Conservation (phyloP, 306 rosid genomes). For the Citrullus colocynthis region DNA sequence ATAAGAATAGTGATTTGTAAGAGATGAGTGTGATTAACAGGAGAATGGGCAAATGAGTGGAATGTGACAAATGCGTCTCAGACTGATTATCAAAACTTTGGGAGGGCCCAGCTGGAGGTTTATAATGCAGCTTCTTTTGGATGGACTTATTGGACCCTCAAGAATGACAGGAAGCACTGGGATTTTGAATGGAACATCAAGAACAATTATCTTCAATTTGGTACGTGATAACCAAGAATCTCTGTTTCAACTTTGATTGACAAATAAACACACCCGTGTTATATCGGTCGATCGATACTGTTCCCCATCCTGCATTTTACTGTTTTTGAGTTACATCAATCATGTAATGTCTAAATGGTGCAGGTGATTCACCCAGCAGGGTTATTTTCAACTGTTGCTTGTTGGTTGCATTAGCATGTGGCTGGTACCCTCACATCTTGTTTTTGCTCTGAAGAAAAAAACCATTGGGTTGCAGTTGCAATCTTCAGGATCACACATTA, state of each 20-base stretch:
- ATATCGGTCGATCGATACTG: neutral
- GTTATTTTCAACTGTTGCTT: neutral
- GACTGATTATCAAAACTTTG: slow-evolving; percentile 55
- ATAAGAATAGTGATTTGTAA: neutral
- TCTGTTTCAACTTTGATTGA: slow-evolving; percentile 2
- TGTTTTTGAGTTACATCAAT: neutral
- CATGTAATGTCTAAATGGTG: slow-evolving; percentile 2
- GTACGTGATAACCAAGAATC: slow-evolving; percentile 20
- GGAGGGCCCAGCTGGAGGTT: slow-evolving; percentile 66
- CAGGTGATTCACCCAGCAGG: slow-evolving; percentile 8
- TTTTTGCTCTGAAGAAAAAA: neutral
- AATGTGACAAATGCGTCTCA: slow-evolving; percentile 36
- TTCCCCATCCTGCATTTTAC: neutral
- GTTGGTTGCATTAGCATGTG: slow-evolving; percentile 1
- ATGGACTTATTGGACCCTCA: slow-evolving; percentile 80
- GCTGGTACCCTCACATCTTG: neutral
- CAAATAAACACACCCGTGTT: slow-evolving; percentile 6
- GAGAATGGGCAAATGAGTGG: slow-evolving; percentile 56
- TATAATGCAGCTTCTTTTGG: slow-evolving; percentile 74
- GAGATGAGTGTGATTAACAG: slow-evolving; percentile 11
- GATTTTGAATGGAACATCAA: slow-evolving; percentile 81
- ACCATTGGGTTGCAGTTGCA: neutral
- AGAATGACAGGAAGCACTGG: slow-evolving; percentile 71
- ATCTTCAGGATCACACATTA: neutral
- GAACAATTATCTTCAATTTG: slow-evolving; percentile 57